Conservation (phyloP, 768 basidiomycete species). For the Pisolithus albus region DNA sequence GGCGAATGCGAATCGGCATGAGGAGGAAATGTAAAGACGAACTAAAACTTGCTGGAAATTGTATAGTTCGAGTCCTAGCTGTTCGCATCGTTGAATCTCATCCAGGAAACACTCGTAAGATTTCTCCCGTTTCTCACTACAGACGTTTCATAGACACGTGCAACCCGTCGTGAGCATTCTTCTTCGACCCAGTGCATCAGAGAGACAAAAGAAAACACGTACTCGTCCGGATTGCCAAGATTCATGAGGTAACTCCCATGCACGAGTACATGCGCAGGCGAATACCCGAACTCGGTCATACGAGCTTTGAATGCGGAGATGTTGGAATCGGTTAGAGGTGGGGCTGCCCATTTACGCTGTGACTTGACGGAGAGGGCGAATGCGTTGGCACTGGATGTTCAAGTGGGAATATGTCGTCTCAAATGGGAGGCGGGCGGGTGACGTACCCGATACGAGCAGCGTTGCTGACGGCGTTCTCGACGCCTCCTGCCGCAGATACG, state of each 20-base stretch:
- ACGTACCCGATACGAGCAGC: conserved; percentile 63
- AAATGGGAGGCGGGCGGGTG: not conserved
- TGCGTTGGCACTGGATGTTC: conserved; percentile 55
- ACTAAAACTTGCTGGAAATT: conserved; percentile 71
- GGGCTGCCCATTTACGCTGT: conserved; percentile 73
- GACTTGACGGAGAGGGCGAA: conserved; percentile 83
- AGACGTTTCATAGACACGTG: not conserved
- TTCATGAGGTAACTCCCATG: conserved; percentile 87
- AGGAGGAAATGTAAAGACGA: not conserved
- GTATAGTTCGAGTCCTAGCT: conserved; percentile 66
- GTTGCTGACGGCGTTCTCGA: conserved; percentile 65
- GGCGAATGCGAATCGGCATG: not conserved
- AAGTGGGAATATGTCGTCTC: no score
- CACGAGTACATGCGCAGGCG: conserved; percentile 57
- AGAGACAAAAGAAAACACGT: conserved; percentile 15
- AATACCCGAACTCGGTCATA: conserved; percentile 57
- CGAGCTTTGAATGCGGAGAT: conserved; percentile 54
- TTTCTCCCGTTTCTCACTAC: conserved; percentile 59
- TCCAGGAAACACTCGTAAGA: conserved; percentile 78
- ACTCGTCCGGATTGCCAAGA: conserved; percentile 74
- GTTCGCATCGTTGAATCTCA: conserved; percentile 71
- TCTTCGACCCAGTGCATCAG: not conserved
- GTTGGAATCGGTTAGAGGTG: conserved; percentile 45
- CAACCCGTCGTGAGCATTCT: no score
- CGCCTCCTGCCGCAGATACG: conserved; percentile 74